These are phyloP conservation scores for Suillus cothurnatus DNA, from an alignment of 768 basidiomycete genomes.

Conservation along the genomic window DNA sequence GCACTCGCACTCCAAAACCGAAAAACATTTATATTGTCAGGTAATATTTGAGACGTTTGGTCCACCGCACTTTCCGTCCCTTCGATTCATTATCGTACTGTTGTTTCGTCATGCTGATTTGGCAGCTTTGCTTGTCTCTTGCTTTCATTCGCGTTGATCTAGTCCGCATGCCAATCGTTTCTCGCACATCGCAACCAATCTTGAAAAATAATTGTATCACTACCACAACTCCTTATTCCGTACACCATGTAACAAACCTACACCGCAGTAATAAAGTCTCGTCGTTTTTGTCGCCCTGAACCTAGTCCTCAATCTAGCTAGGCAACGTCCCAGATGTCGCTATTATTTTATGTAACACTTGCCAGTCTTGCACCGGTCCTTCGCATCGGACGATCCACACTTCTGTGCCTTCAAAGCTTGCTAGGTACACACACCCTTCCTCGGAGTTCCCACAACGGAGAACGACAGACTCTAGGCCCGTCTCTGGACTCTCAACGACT, in stretches of 20 bases:
- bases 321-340: background rate
- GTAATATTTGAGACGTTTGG: conserved; percentile 1
- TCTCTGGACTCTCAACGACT: conserved; percentile 31
- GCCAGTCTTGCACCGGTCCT: conserved; percentile 63
- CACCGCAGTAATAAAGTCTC: background rate
- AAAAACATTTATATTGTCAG: background rate
- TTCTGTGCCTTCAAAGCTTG: conserved; percentile 48
- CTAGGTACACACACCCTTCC: conserved; percentile 30
- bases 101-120: background rate
- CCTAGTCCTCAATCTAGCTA: background rate
- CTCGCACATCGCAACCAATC: background rate
- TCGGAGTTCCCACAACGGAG: conserved; percentile 27
- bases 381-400: conserved; percentile 64
- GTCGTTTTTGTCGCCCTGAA: background rate
- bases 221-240: background rate
- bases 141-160: conserved; percentile 16
- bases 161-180: conserved; percentile 15
- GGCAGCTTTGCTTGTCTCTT: background rate
- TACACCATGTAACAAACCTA: conserved; percentile 4
- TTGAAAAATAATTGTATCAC: background rate
- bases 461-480: conserved; percentile 24
- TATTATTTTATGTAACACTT: conserved; percentile 44
- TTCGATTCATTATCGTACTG: conserved; percentile 5
- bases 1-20: background rate
- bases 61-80: background rate